Conservation (phyloP, 2,329 filamentous ascomycete genomes). For the Monosporascus sp. region DNA sequence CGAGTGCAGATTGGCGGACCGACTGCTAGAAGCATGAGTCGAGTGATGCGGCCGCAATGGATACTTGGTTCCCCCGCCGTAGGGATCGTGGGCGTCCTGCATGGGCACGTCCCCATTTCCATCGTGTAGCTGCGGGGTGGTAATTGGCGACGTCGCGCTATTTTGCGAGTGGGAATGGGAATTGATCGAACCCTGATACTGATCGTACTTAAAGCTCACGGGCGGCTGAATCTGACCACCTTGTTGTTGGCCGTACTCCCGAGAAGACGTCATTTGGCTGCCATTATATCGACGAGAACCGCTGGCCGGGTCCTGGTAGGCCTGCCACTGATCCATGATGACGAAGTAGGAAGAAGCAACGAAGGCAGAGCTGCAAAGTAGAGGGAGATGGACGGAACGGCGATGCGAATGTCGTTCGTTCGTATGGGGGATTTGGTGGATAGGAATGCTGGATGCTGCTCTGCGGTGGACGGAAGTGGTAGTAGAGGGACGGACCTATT, state of each 20-base stretch:
- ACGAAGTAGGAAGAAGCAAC: conserved; percentile 15
- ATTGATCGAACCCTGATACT: conserved; percentile 50
- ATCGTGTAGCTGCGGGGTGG: conserved; percentile 59
- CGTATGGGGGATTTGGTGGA: not conserved
- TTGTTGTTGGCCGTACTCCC: conserved; percentile 28
- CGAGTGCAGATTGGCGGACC: conserved; percentile 62
- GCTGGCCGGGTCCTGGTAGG: conserved; percentile 60
- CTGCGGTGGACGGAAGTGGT: not conserved
- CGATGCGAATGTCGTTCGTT: not conserved
- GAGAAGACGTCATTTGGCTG: conserved; percentile 25
- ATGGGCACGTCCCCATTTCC: conserved; percentile 74
- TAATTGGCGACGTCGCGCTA: conserved; percentile 34
- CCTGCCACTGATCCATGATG: conserved; percentile 61
- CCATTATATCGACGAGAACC: conserved; percentile 56
- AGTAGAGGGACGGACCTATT: not conserved
- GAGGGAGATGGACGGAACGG: conserved; percentile 2
- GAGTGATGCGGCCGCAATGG: conserved; percentile 73
- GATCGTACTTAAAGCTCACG: conserved; percentile 61
- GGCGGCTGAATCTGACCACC: conserved; percentile 39
- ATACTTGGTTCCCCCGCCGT: conserved; percentile 75
- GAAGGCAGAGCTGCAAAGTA: conserved; percentile 4
- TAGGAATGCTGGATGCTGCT: not conserved
- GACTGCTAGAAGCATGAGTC: conserved; percentile 57
- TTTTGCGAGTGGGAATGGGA: conserved; percentile 25
- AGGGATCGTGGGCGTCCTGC: conserved; percentile 80